phyloP scores from a whole-genome alignment of 768 basidiomycete species.

The Suillus decipiens region DNA sequence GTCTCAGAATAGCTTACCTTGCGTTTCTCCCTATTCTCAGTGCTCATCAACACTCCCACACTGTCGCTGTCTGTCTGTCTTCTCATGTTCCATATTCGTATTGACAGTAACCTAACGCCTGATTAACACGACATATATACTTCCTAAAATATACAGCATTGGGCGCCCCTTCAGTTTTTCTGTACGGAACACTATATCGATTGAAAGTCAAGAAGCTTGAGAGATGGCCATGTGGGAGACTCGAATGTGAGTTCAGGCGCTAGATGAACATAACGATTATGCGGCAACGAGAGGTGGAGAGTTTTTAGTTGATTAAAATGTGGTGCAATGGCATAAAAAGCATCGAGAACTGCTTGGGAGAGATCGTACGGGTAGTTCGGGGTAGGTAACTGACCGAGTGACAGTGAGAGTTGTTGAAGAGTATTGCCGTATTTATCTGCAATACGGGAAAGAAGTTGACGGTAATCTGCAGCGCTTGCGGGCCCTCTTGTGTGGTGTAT shows the following conservation, averaged over 20 bases:
- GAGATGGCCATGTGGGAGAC: not conserved
- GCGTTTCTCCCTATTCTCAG: not conserved
- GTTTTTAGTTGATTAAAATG: not conserved
- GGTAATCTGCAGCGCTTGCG: not conserved
- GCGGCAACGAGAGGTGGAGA: not conserved
- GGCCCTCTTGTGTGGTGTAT: not conserved
- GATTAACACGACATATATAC: not conserved
- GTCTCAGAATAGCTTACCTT: not conserved
- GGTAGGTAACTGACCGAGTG: not conserved
- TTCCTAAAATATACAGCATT: not conserved
- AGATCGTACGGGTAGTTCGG: not conserved
- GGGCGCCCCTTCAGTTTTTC: not conserved
- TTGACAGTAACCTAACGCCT: not conserved
- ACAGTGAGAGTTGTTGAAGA: not conserved
- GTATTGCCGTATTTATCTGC: not conserved
- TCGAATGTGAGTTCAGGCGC: conserved; percentile 3
- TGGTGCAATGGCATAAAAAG: not conserved
- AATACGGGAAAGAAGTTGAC: not conserved
- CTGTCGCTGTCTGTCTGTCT: not conserved
- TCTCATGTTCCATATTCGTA: not conserved
- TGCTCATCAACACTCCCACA: not conserved
- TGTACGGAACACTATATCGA: not conserved
- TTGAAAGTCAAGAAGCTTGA: not conserved
- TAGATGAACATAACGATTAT: not conserved
- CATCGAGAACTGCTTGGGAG: conserved; percentile 3